Conservation (phyloP, 345 rosid genomes). For the Psidium friedrichsthalianum region DNA sequence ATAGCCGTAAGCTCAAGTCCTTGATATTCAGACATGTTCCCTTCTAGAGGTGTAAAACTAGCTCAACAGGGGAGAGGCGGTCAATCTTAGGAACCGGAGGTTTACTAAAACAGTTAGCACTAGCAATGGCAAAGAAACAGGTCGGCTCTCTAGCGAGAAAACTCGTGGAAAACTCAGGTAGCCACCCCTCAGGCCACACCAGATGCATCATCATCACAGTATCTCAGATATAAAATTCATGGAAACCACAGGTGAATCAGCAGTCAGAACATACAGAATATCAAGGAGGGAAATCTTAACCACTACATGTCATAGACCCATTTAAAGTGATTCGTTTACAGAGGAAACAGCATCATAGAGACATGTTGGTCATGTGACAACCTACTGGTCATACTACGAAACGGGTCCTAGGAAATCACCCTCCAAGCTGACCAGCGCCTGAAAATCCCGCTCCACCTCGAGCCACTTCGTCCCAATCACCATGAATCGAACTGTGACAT, state of each 20-base stretch:
- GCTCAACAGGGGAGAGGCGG: not conserved
- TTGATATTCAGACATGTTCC: not conserved
- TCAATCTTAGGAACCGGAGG: not conserved
- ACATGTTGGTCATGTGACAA: not conserved
- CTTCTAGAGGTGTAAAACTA: not conserved
- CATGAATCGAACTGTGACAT: slow-evolving; percentile 35
- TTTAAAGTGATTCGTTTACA: not conserved
- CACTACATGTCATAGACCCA: not conserved
- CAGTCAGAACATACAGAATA: not conserved
- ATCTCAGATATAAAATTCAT: not conserved
- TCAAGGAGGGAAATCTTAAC: not conserved
- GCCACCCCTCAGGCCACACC: not conserved
- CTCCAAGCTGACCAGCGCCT: slow-evolving; percentile 70
- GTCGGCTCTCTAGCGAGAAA: not conserved
- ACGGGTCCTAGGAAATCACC: slow-evolving; percentile 71
- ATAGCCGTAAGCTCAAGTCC: not conserved
- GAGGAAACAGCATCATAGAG: not conserved
- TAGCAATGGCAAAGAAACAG: not conserved
- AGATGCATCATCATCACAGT: not conserved
- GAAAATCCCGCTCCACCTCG: slow-evolving; percentile 78
- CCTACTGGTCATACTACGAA: not conserved
- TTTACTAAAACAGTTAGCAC: not conserved
- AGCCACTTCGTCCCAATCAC: slow-evolving; percentile 75
- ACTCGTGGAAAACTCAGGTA: too few species aligned
- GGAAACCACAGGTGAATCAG: not conserved